Evolutionary conservation across 202 grass and related monocot species (phyloP), one percentile per base, ranked within the genome.

Genomic region (Miscanthus sacchariflorus): DNA sequence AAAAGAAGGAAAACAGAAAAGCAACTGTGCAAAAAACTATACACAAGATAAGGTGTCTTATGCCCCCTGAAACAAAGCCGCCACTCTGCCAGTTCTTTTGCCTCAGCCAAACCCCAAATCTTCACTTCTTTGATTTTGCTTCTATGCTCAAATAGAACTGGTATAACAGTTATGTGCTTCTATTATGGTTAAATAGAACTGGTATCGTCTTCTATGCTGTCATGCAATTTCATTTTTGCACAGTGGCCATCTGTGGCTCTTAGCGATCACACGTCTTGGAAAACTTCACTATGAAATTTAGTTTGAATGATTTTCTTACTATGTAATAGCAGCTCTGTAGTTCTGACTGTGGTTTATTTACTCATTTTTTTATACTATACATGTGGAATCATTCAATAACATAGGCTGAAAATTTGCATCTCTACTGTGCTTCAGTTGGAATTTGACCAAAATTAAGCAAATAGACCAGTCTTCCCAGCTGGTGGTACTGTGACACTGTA

Each of bases 191-290:
- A 30, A 74, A 75, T 68, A 44, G 1, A 80, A 74, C 6, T 69
- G 38, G 2, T 45, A 13, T 43, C 74, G 45, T 21, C 35, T 56
- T 67, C 35, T 19, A 30, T 45, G 40, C 27, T 46, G 24, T 3
- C 19, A 19, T 69, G 25, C 11, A 86, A 18, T 86, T 86, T 30
- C 46, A 61, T 1, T 11, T 74, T 36, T 79, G 14, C 76, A 45
- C 50, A 56, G 15, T 56, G 17, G 2, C 2, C 21, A 68, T 81
- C 69, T 13, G 9, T 25, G 61, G 25, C 27, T 68, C 65, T 68
- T 68, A 68, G 27, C 65, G 5, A 68, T 68, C 63, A 28, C 9
- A 12, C 0, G 23, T 66, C 24, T 14, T 54, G 18, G 44, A 85
- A 69, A 69, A 24, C 8, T 28, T 73, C 2, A 54, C 17, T 18